Evolutionary conservation across 148 eudicot genomes (phyloP).

Genomic region (Simmondsia chinensis): DNA sequence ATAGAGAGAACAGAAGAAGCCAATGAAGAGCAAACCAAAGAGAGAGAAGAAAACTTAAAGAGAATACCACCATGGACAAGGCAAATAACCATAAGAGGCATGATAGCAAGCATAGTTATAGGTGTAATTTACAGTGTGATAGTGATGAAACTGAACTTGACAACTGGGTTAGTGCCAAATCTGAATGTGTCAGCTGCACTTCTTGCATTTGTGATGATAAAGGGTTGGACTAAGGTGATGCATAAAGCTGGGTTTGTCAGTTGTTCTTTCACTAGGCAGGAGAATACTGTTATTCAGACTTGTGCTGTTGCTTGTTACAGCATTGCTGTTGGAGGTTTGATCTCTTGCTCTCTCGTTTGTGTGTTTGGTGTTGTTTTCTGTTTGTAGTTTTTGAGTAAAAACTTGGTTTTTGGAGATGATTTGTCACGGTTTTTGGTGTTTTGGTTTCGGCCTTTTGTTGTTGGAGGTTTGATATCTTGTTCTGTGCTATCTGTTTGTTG

Average conservation of each 20-base stretch:
- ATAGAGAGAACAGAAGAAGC: conserved; percentile 10
- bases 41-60: conserved; percentile 23
- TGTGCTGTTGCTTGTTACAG: conserved; percentile 88
- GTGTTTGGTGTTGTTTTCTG: too few relatives aligned
- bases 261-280: conserved; percentile 65
- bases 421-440: too few relatives aligned
- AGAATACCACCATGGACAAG: conserved; percentile 52
- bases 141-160: conserved; percentile 64
- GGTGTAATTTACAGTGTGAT: conserved; percentile 69
- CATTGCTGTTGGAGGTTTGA: conserved; percentile 68
- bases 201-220: conserved; percentile 48
- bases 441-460: too few relatives aligned
- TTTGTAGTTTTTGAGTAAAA: too few relatives aligned
- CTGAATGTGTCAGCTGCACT: conserved; percentile 82
- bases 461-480: too few relatives aligned
- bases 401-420: too few relatives aligned
- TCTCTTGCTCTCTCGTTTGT: too few relatives aligned
- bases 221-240: conserved; percentile 54
- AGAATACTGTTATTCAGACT: conserved; percentile 75
- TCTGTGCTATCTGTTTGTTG: too few relatives aligned
- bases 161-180: conserved; percentile 73
- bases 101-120: conserved; percentile 44
- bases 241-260: conserved; percentile 37
- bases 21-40: conserved; percentile 8
- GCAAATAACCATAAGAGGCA: conserved; percentile 59